Base-by-base conservation (phyloP, 345 rosid genomes). In the Barbarea vulgaris region DNA sequence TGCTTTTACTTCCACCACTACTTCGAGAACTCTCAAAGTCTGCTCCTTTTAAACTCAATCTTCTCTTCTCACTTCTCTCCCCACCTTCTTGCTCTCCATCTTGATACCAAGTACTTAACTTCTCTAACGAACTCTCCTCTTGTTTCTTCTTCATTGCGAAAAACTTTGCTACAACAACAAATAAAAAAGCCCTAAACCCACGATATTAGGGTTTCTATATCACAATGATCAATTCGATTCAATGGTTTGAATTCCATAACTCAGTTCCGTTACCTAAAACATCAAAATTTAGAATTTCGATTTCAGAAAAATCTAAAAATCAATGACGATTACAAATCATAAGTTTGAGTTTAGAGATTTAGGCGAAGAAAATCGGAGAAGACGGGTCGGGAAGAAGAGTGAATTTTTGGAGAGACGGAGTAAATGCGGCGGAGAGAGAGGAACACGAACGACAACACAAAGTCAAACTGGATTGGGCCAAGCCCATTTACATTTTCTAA, bases 61-160 rank as follows among this genome's bases (percentile, higher is more conserved):
- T 87, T 82, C 86, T 87, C 67, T 81, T 85, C 46, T 89, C 97
- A 44, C 85, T 81, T 83, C 84, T 93, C 31, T 89, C 97, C 7
- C 87, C 89, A 67, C 82, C 88, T 18, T 92, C 99, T 10, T 78
- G 80, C 42, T 95, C 98, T 67, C 97, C 97, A 56, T 95, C 98
- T 83, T 95, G 88, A 71, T 95, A 92, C 90, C 90, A 89, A 80
- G 86, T 92, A 67, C 96, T 95, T 67, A 92, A 64, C 79, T 87
- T 87, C 36, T 95, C 97, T 82, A 95, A 78, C 78, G 97, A 86
- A 73, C 97, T 89, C 78, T 95, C 98, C 84, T 95, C 98, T 73
- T 81, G 92, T 64, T 86, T 92, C 81, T 79, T 92, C 91, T 88
- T 95, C 74, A 81, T 31, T 79, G 51, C 13, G 2, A 61, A 60